These are phyloP conservation scores for Cutaneotrichosporon sp. DNA, from an alignment of 1,284 basidiomycete genomes.

Conservation along the genomic window DNA sequence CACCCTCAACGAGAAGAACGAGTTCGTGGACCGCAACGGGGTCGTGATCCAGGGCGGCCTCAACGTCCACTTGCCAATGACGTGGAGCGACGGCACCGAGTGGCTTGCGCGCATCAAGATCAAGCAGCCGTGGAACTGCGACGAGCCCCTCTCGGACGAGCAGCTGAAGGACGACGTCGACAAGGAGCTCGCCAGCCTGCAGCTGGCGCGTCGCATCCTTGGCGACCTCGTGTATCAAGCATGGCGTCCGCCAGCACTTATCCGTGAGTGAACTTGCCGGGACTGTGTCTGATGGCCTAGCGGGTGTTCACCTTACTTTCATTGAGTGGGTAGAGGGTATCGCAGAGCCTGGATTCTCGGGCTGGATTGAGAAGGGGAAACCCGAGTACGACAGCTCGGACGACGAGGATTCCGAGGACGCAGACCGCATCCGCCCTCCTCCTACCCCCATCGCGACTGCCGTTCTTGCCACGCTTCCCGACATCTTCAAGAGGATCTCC, in stretches of 20 bases:
- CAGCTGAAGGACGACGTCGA: neutral
- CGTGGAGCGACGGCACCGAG: neutral
- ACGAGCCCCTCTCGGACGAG: neutral
- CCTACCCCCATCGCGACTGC: neutral
- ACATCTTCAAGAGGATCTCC: neutral
- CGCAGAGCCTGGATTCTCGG: neutral
- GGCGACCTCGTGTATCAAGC: neutral
- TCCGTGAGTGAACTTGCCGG: no score
- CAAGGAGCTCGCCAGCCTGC: neutral
- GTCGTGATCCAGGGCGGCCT: neutral
- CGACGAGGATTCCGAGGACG: no score
- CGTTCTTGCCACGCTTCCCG: neutral
- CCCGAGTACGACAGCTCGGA: no score
- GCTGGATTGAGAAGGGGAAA: no score
- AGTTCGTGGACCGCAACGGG: neutral
- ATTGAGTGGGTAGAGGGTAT: neutral
- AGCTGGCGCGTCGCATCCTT: neutral
- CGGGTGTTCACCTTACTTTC: neutral
- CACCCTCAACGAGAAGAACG: neutral
- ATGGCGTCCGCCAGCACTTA: neutral
- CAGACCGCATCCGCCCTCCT: neutral
- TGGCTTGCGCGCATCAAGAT: conserved; percentile 1
- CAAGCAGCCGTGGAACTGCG: neutral
- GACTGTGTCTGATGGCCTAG: neutral
- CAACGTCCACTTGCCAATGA: neutral